Base-by-base conservation (phyloP, 2,329 filamentous ascomycete species). In the Aulographum hederae region DNA sequence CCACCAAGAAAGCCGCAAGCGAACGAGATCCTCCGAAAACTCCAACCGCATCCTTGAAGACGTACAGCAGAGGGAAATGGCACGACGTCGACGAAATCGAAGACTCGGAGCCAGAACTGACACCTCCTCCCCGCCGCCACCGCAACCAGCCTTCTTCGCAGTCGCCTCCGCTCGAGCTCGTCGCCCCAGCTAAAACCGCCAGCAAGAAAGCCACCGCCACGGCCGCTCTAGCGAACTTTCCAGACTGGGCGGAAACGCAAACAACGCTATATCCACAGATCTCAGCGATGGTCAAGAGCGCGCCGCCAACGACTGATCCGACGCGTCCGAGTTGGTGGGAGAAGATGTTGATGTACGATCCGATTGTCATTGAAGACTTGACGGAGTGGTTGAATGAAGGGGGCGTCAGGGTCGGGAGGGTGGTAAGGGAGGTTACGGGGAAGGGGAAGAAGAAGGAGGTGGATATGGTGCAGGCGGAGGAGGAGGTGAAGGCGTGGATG, bases 331-430 rank as follows among this genome's bases (percentile, higher is more conserved):
- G 70, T 2, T 95, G 85, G 80, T 65, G 91, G 43, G 82, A 95
- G 53, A 91, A 84, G 55, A 94, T 98, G 29, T 60, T 95, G 4
- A 69, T 95, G 48, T 95, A 91, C 48, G 85, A 95, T 44, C 82
- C 86, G 0, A 77, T 98, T 27, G 65, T 89, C 2, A 54, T 94
- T 0, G 86, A 95, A 52, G 84, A 94, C 40, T 58, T 98, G 11
- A 68, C 85, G 0, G 55, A 59, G 0, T 95, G 84, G 78, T 55
- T 95, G 12, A 94, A 93, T 26, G 40, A 30, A 58, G 60, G 3
- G 65, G 71, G 1, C 71, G 71, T 0, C 33, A 39, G 18, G 38
- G 41, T 28, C 19, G 28, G 42, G 40, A 35, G 8, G 25, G 25
- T 25, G 11, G 34, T 6, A 17, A 32, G 36, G 13, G 26, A 12